Base-by-base conservation (phyloP, 2,329 filamentous ascomycete genomes). In the Juglanconis oblonga region DNA sequence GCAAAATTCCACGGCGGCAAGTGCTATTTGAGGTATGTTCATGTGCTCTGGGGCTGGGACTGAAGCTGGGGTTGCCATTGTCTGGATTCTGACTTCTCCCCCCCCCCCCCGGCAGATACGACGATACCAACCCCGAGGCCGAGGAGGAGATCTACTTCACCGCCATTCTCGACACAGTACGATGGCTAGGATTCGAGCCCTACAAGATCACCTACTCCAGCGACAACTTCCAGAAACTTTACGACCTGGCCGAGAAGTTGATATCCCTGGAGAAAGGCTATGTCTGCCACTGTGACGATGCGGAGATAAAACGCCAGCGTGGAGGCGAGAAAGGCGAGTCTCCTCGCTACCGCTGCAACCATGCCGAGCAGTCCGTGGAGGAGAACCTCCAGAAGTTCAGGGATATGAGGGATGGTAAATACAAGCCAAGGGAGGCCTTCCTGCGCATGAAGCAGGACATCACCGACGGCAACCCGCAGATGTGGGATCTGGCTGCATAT, bases 401-500 rank as follows among this genome's bases (percentile, higher is more conserved):
- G 63, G 91, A 87, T 49, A 98, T 98, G 94, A 83, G 87, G 55
- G 92, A 96, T 70, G 94, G 94, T 24, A 91, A 94, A 75, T 97
- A 97, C 76, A 87, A 90, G 72, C 88, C 92, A 1, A 86, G 87
- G 68, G 88, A 92, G 72, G 94, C 92, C 1, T 90, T 92, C 68
- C 79, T 98, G 56, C 87, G 94, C 63, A 97, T 98, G 93, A 96
- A 96, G 79, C 91, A 96, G 80, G 85, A 92, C 65, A 91, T 91
- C 64, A 84, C 85, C 54, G 88, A 89, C 67, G 88, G 89, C 35
- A 97, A 97, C 72, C 92, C 93, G 6, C 91, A 96, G 75, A 93
- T 97, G 90, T 97, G 94, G 94, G 94, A 98, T 79, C 77, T 97
- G 57, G 90, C 91, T 2, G 94, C 94, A 14, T 98, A 97, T 75